Evolutionary conservation across 2,329 filamentous ascomycete species (phyloP).

Genomic region (Ascochyta rabiei): DNA sequence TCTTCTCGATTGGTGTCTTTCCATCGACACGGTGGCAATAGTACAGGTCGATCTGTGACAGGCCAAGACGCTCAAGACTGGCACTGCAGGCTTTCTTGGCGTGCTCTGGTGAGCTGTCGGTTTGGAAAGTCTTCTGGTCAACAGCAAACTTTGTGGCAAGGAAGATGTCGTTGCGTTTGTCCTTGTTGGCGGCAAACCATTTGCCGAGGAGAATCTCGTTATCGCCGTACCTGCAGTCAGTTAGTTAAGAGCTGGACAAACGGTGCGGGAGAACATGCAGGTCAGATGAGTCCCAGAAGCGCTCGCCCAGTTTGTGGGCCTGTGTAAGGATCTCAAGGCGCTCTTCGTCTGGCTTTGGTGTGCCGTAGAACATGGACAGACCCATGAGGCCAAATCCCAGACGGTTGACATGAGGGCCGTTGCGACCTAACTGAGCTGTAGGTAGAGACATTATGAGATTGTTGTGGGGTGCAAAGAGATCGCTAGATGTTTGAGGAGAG

Average conservation of each 20-base stretch:
- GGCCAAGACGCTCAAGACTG: slow-evolving; percentile 49
- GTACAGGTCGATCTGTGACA: slow-evolving; percentile 55
- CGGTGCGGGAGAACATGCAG: slow-evolving; percentile 21
- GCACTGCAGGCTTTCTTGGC: slow-evolving; percentile 47
- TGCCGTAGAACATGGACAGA: slow-evolving; percentile 54
- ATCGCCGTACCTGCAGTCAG: slow-evolving; percentile 31
- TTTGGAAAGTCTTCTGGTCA: slow-evolving; percentile 51
- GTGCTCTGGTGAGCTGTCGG: slow-evolving; percentile 53
- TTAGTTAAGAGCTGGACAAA: background rate
- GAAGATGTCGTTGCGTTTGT: slow-evolving; percentile 56
- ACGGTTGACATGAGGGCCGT: slow-evolving; percentile 58
- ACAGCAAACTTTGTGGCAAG: slow-evolving; percentile 46
- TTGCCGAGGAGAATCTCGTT: slow-evolving; percentile 44
- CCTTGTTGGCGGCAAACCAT: slow-evolving; percentile 48
- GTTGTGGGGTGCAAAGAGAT: background rate
- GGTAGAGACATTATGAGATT: slow-evolving; percentile 41
- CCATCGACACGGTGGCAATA: slow-evolving; percentile 52
- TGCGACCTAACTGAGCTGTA: slow-evolving; percentile 57
- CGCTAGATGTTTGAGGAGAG: background rate
- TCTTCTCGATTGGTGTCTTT: slow-evolving; percentile 56
- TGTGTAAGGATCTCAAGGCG: slow-evolving; percentile 59
- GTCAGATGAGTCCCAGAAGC: slow-evolving; percentile 39
- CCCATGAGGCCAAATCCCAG: slow-evolving; percentile 64
- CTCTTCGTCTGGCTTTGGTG: slow-evolving; percentile 56
- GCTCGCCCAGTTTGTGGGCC: slow-evolving; percentile 57